Percentiles rank a stretch among this genome's conserved stretches.
phyloP scores from a whole-genome alignment of 176 grass and related monocot species.

The Hyparrhenia diplandra region DNA sequence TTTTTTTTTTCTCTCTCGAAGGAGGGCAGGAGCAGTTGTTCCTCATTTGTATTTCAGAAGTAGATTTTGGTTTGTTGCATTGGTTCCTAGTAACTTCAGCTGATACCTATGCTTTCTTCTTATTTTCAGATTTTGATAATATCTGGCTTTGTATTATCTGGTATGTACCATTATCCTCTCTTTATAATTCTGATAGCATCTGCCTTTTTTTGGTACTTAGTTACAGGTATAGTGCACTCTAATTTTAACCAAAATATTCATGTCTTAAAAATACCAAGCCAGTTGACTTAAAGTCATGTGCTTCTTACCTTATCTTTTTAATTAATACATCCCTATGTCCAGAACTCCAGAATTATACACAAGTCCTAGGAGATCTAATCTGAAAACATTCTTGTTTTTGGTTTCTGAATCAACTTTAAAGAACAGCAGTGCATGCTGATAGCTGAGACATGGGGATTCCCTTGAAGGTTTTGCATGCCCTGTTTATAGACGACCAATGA shows the following conservation, averaged over 20 bases:
- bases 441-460: not conserved
- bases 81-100: not conserved
- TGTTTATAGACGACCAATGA: not conserved
- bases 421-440: not conserved
- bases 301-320: not conserved
- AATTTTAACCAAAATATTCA: not conserved
- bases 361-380: not conserved
- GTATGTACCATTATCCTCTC: slow-evolving; percentile 36
- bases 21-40: not conserved
- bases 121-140: slow-evolving; percentile 71
- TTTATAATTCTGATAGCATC: not conserved
- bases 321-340: no score
- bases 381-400: not conserved
- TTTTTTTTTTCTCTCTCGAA: not conserved
- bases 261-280: not conserved
- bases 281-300: not conserved
- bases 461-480: not conserved
- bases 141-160: slow-evolving; percentile 77
- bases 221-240: not conserved
- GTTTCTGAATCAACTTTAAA: not conserved
- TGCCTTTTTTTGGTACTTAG: not conserved
- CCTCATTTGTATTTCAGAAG: slow-evolving; percentile 3
- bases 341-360: not conserved
- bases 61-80: not conserved
- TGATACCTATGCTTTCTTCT: slow-evolving; percentile 32